Conservation (phyloP, 164 flowering plant genomes). For the Stephania yunnanensis region DNA sequence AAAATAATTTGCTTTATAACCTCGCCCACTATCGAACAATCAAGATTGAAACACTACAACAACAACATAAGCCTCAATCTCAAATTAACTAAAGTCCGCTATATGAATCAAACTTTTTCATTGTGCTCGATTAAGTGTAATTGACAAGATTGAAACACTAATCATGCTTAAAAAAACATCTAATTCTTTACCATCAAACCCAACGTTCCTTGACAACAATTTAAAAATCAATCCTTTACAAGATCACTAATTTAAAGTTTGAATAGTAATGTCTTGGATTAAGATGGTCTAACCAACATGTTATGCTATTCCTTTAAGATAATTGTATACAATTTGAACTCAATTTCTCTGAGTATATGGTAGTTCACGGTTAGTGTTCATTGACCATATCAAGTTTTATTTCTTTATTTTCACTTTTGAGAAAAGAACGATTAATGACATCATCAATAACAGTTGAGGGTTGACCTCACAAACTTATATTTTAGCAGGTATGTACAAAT, state of each 20-base stretch:
- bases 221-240: neutral
- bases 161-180: no score
- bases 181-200: no score
- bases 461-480: neutral
- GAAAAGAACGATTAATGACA: neutral
- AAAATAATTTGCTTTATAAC: no score
- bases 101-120: no score
- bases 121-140: no score
- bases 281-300: neutral
- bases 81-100: no score
- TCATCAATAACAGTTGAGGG: neutral
- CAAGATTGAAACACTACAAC: no score
- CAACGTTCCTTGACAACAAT: no score
- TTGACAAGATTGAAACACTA: no score
- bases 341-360: neutral
- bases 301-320: neutral
- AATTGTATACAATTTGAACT: neutral
- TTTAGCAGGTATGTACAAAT: neutral
- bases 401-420: neutral
- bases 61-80: no score
- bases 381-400: neutral
- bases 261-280: neutral
- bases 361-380: neutral
- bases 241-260: neutral
- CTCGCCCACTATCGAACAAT: no score